Evolutionary conservation across 495 filamentous ascomycete species (phyloP), one percentile per base, ranked within the genome.

Genomic region (Penicillium waksmanii): DNA sequence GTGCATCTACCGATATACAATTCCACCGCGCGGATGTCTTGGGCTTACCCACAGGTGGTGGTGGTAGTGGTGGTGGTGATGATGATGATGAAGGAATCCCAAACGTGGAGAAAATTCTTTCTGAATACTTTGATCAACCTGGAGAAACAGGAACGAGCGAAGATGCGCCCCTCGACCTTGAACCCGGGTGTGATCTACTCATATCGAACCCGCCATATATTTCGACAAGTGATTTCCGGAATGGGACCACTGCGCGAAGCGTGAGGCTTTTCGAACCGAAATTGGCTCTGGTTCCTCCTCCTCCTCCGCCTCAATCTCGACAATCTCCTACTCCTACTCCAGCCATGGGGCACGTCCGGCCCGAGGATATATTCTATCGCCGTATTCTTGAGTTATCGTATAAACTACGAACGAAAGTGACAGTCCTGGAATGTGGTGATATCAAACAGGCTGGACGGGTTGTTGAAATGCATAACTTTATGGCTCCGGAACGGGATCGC

Each of bases 191-290:
- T 56, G 89, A 96, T 61, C 67, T 98, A n/a, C 69, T 98, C 0
- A 84, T 92, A 34, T 85, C 89, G 5, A 98, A 98, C 72, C 95
- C 95, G 11, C 95, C 95, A 0, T 98, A 98, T 71, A 89, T 98
- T 49, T 94, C 93, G 11, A 67, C 70, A 0, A 17, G 52, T 0
- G 76, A 78, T 2, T 96, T 89, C 62, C 60, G 64, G 2, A 74
- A 68, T 11, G 80, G 77, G 3, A 83, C 78, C 0, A 92, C 89
- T 0, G 75, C 80, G 0, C 84, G 89, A 47, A 90, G 87, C 25
- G 95, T 98, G 25, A 80, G 93, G 4, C 84, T 83, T 18, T 90
- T 83, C 68, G 95, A 98, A 73, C 95, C 95, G 0, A 81, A 75
- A 55, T 64, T 86, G 6, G 95, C 95, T 5, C 74, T 98, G 7